A percentile compares a stretch with the other conserved stretches of the same genome.
phyloP scores from a whole-genome alignment of 2,329 filamentous ascomycete genomes.

The Didymella sp. region DNA sequence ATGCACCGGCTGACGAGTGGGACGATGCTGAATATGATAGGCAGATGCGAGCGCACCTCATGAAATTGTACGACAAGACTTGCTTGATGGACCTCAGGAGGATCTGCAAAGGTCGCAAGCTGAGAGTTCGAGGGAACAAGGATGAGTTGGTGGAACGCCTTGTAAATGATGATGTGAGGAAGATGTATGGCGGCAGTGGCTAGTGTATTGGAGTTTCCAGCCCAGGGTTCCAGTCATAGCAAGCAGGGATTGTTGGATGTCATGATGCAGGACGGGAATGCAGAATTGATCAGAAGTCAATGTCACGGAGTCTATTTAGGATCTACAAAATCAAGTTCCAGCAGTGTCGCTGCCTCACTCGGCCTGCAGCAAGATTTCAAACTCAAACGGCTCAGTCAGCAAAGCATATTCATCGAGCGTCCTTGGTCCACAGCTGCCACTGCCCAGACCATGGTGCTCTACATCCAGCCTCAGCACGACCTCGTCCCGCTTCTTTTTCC shows the following conservation, averaged over 20 bases:
- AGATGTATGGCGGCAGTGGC: background rate
- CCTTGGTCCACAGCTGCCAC: conserved; percentile 67
- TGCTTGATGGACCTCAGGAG: background rate
- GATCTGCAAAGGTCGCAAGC: background rate
- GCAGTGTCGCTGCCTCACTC: background rate
- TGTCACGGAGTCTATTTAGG: background rate
- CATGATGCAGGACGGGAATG: too few species aligned
- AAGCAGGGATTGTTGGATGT: too few species aligned
- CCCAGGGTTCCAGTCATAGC: too few species aligned
- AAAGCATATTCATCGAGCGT: conserved; percentile 52
- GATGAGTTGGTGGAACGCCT: conserved; percentile 4
- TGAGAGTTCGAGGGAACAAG: conserved; percentile 5
- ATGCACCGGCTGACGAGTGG: conserved; percentile 10
- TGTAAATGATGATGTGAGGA: background rate
- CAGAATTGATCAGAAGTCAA: background rate
- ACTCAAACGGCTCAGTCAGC: conserved; percentile 49
- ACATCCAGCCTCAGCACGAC: conserved; percentile 66
- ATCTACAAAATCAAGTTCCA: background rate
- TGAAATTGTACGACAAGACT: background rate
- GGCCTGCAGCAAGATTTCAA: conserved; percentile 38
- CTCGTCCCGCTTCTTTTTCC: conserved; percentile 60
- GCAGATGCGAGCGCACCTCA: conserved; percentile 1
- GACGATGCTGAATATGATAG: conserved; percentile 9
- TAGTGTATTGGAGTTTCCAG: background rate
- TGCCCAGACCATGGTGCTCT: conserved; percentile 68